phyloP scores from a whole-genome alignment of 2,329 filamentous ascomycete genomes.

The Aspergillus fumigatiaffinis region DNA sequence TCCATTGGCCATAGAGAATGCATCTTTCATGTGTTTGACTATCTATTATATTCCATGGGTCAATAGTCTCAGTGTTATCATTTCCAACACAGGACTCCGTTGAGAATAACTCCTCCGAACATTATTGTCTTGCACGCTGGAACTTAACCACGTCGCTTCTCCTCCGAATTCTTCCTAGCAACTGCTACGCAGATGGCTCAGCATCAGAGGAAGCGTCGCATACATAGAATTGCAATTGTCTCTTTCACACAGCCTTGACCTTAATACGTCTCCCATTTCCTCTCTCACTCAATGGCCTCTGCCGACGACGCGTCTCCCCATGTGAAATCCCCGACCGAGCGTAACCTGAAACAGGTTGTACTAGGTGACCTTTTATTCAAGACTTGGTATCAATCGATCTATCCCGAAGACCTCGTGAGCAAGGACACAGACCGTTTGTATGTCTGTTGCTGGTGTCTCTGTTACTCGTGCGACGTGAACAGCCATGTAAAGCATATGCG shows the following conservation, averaged over 20 bases:
- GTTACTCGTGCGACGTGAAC: conserved; percentile 61
- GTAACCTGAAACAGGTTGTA: conserved; percentile 83
- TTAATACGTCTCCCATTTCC: not conserved
- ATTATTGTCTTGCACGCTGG: not conserved
- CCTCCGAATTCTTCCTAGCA: not conserved
- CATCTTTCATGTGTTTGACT: not conserved
- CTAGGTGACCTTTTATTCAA: conserved; percentile 79
- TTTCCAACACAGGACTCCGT: not conserved
- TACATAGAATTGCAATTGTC: not conserved
- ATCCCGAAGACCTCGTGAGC: conserved; percentile 63
- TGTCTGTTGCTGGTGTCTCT: conserved; percentile 91
- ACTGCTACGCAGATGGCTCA: not conserved
- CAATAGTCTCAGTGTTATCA: not conserved
- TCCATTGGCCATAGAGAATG: not conserved
- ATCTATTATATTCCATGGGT: not conserved
- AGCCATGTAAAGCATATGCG: conserved; percentile 38
- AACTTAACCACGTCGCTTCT: not conserved
- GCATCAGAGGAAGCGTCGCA: not conserved
- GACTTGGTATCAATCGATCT: conserved; percentile 91
- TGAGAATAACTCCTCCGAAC: not conserved
- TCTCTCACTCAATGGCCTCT: conserved; percentile 26
- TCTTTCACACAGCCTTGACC: not conserved
- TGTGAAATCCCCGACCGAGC: conserved; percentile 47
- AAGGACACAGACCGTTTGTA: conserved; percentile 62
- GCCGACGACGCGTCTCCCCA: conserved; percentile 20